Percentiles rank a stretch among this genome's conserved stretches.
Conservation (phyloP, 768 basidiomycete species). For the Gymnopilus dilepis region DNA sequence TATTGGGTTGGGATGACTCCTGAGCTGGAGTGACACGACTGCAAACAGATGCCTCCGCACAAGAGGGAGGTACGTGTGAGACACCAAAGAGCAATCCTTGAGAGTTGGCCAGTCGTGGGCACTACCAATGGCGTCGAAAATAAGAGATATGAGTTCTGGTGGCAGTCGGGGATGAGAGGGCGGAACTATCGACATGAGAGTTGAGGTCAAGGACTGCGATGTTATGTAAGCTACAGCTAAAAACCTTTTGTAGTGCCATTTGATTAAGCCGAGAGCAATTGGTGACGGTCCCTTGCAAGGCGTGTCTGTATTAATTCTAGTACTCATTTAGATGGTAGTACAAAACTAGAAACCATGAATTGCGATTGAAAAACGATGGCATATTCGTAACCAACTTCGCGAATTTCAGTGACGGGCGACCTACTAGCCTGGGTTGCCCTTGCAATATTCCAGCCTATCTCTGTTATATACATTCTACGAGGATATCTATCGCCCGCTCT, state of each 20-base stretch:
- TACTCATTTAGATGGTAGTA: too few species aligned
- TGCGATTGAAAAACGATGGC: too few species aligned
- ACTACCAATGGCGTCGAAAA: slow-evolving; percentile 17
- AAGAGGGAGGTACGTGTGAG: slow-evolving; percentile 10
- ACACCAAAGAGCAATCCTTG: slow-evolving; percentile 17
- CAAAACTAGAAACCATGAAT: too few species aligned
- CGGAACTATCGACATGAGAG: slow-evolving; percentile 1
- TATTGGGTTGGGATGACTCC: slow-evolving; percentile 18
- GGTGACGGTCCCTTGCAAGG: too few species aligned
- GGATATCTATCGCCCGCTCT: neutral
- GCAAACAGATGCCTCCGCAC: slow-evolving; percentile 19
- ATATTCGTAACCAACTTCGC: too few species aligned
- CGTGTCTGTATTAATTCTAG: too few species aligned
- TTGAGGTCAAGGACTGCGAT: neutral
- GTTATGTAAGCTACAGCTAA: neutral
- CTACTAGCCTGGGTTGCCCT: too few species aligned
- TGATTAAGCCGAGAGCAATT: too few species aligned
- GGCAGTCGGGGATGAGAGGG: slow-evolving; percentile 12
- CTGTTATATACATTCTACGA: neutral
- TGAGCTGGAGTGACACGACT: slow-evolving; percentile 19
- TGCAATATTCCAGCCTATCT: neutral
- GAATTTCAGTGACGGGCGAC: too few species aligned
- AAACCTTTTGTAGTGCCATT: neutral
- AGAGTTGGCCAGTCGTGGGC: slow-evolving; percentile 20
- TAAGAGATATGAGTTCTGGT: slow-evolving; percentile 22